Evolutionary conservation across 768 basidiomycete species (phyloP), one percentile per base, ranked within the genome.

Genomic region (Lentinula detonsa): DNA sequence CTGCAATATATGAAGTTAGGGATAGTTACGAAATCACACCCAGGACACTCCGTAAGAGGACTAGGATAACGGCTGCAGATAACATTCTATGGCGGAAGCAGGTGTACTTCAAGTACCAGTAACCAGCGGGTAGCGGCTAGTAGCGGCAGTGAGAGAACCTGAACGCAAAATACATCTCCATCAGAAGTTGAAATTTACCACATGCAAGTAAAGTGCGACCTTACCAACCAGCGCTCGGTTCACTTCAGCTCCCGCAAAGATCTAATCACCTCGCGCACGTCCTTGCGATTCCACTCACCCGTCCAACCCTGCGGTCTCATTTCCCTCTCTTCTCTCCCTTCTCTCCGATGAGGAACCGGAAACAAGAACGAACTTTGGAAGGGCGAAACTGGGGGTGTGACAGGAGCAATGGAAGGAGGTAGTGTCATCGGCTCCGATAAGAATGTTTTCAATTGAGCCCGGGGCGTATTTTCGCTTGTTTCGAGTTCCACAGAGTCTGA

Each of bases 261-360:
- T 21, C 21, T 31, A 18, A 59, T 59, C 31, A 59, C 57, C 7
- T 59, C 57, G n/a, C 39, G 57, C 34, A 59, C 35, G 35, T 59
- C 46, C 10, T 18, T 46, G 6, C 57, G 28, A 37, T 59, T 59
- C 57, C 57, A 59, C 18, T 46, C 45, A 15, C 57, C 57, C 11
- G 42, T 45, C 56, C 57, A 48, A 10, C 40, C 45, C 15, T 49
- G 21, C 15, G 31, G 21, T 28, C 5, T 5, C 3, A 23, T 9
- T 48, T 21, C 21, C 16, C 3, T n/a, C 21, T 6, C 46, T 18
- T 16, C 31, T 53, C 51, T 34, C 18, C 13, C 50, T 31, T 57
- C 56, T 45, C 43, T 57, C 16, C 37, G n/a, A 4, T 4, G 28
- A 23, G 13, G 57, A 53, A 5, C 4, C 1, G 55, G 28, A 10